Percentiles rank a stretch among this genome's conserved stretches.
phyloP scores from a whole-genome alignment of 2,329 filamentous ascomycete genomes.

The Anisogramma anomala region DNA sequence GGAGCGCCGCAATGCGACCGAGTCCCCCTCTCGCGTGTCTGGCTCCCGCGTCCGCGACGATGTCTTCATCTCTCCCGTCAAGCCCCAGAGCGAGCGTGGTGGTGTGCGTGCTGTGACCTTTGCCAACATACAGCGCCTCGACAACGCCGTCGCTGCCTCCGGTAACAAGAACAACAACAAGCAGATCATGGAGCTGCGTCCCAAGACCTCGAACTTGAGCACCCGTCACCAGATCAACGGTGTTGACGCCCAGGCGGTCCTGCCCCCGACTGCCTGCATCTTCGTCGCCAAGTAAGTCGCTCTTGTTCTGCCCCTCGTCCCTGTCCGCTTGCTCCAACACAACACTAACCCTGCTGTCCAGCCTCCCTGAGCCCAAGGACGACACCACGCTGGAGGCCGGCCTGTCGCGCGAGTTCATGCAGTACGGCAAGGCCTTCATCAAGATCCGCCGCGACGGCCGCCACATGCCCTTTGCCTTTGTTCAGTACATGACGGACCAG shows the following conservation, averaged over 20 bases:
- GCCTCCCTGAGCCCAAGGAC: conserved; percentile 37
- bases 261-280: conserved; percentile 45
- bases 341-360: conserved; percentile 27
- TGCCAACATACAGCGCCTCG: conserved; percentile 5
- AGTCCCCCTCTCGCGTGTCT: neutral
- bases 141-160: neutral
- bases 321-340: conserved; percentile 2
- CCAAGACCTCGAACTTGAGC: conserved; percentile 10
- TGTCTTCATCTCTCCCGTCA: conserved; percentile 5
- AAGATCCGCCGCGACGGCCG: conserved; percentile 49
- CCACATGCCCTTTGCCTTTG: conserved; percentile 54
- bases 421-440: conserved; percentile 46
- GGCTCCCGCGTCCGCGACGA: conserved; percentile 3
- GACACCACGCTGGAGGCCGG: conserved; percentile 41
- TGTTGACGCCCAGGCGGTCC: conserved; percentile 40
- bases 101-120: conserved; percentile 2
- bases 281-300: conserved; percentile 53
- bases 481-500: conserved; percentile 40
- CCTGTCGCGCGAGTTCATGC: conserved; percentile 40
- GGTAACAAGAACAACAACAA: neutral
- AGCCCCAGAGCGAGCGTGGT: conserved; percentile 4
- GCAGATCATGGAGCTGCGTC: too few species aligned
- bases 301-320: neutral
- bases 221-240: conserved; percentile 17
- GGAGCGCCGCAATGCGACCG: conserved; percentile 1